These are phyloP conservation scores for Cladorrhinum samala DNA, from an alignment of 495 filamentous ascomycete species.

Conservation along the genomic window DNA sequence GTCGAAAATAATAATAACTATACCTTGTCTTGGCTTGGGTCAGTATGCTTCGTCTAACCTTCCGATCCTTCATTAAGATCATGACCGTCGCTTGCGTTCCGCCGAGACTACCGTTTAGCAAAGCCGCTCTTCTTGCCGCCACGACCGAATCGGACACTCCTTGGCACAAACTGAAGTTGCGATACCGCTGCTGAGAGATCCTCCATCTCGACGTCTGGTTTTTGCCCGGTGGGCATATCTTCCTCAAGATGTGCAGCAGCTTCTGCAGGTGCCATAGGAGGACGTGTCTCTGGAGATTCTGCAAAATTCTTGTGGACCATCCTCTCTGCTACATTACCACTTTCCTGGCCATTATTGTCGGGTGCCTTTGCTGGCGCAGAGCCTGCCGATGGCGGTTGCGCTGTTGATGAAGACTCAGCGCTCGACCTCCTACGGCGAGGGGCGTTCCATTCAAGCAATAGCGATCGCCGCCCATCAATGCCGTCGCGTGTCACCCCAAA, in stretches of 20 bases:
- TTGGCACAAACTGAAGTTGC: constrained; percentile 72
- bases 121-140: constrained; percentile 48
- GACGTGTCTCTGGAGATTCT: not conserved
- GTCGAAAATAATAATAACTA: too few species aligned
- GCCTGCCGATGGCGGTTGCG: constrained; percentile 3
- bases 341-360: not conserved
- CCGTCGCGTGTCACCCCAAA: constrained; percentile 84
- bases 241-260: constrained; percentile 8
- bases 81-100: not conserved
- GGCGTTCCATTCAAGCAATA: constrained; percentile 55
- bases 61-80: not conserved
- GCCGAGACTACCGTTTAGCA: constrained; percentile 25
- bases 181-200: constrained; percentile 76
- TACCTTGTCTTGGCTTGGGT: too few species aligned
- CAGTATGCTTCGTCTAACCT: constrained; percentile 3
- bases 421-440: constrained; percentile 41
- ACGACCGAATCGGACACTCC: constrained; percentile 66
- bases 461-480: constrained; percentile 73
- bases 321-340: not conserved
- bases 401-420: constrained; percentile 16
- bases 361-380: not conserved
- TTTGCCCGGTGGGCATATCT: constrained; percentile 7
- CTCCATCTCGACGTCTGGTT: constrained; percentile 58
- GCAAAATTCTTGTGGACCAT: not conserved
- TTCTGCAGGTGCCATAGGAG: too few species aligned